phyloP scores from a whole-genome alignment of 805 yeast genomes.

The Wickerhamiella vanderwaltii region DNA sequence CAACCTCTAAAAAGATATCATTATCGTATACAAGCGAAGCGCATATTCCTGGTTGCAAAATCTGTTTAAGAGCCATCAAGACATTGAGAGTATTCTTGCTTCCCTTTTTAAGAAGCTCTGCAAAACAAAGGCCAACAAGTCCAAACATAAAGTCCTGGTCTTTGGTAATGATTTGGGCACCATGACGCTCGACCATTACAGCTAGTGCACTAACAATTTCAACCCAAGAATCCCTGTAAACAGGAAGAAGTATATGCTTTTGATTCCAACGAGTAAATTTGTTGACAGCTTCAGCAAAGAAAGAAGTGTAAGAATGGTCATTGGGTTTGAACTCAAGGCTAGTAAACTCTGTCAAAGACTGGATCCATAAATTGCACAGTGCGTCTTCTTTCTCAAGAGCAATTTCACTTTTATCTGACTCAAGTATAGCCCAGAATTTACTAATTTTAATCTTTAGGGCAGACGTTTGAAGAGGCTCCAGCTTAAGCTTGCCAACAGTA shows the following conservation, averaged over 20 bases:
- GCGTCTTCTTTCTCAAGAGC: constrained; percentile 41
- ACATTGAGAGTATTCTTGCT: constrained; percentile 27
- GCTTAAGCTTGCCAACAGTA: constrained; percentile 28
- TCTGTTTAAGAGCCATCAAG: constrained; percentile 38
- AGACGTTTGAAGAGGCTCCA: constrained; percentile 28
- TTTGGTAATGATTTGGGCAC: constrained; percentile 37
- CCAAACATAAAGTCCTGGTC: constrained; percentile 49
- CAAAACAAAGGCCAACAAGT: constrained; percentile 72
- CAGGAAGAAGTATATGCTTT: constrained; percentile 30
- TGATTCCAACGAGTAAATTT: constrained; percentile 24
- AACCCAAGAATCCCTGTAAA: constrained; percentile 56
- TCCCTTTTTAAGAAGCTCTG: constrained; percentile 43
- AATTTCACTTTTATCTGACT: constrained; percentile 25
- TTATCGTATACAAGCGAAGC: constrained; percentile 51
- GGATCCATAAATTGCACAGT: constrained; percentile 69
- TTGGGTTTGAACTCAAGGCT: constrained; percentile 45
- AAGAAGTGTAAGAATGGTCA: constrained; percentile 18
- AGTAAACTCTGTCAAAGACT: constrained; percentile 62
- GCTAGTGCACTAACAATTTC: constrained; percentile 69
- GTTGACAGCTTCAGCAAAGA: constrained; percentile 23
- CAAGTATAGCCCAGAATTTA: constrained; percentile 34
- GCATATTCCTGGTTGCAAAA: constrained; percentile 46
- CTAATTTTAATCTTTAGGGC: constrained; percentile 30
- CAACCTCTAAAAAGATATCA: constrained; percentile 57
- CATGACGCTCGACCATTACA: constrained; percentile 43